These are phyloP conservation scores for Clausena lansium DNA, from an alignment of 345 rosid genomes.

Conservation along the genomic window DNA sequence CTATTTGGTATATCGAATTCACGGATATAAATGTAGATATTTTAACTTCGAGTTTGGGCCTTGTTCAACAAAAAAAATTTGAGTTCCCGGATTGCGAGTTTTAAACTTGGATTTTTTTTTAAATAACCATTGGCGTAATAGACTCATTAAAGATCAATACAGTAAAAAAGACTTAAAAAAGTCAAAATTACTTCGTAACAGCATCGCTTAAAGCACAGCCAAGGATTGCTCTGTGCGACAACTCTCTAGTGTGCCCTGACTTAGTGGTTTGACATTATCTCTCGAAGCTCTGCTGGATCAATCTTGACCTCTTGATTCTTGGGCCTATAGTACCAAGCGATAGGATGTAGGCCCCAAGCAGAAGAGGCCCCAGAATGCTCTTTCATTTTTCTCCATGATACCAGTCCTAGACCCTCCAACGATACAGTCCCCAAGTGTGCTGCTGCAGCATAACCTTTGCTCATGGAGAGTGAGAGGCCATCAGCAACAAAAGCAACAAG, in stretches of 20 bases:
- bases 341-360: conserved; percentile 70
- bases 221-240: neutral
- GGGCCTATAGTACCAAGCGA: conserved; percentile 72
- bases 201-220: neutral
- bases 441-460: conserved; percentile 46
- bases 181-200: neutral
- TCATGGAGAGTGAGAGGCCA: conserved; percentile 19
- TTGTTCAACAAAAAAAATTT: no score
- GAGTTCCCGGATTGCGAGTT: no score
- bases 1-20: no score
- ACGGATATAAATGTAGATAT: no score
- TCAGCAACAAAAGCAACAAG: conserved; percentile 23
- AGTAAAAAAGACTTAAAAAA: neutral
- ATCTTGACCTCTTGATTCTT: conserved; percentile 46
- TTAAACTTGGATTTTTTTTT: no score
- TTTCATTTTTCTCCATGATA: conserved; percentile 38
- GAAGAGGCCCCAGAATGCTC: conserved; percentile 33
- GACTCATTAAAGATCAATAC: no score
- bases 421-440: conserved; percentile 23
- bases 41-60: no score
- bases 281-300: conserved; percentile 64
- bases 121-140: neutral
- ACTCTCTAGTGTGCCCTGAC: conserved; percentile 20
- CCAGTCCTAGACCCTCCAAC: conserved; percentile 32
- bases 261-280: conserved; percentile 52